Percentiles rank a stretch among this genome's conserved stretches.
Conservation (phyloP, 2,329 filamentous ascomycete species). For the Xylariaceae sp. region DNA sequence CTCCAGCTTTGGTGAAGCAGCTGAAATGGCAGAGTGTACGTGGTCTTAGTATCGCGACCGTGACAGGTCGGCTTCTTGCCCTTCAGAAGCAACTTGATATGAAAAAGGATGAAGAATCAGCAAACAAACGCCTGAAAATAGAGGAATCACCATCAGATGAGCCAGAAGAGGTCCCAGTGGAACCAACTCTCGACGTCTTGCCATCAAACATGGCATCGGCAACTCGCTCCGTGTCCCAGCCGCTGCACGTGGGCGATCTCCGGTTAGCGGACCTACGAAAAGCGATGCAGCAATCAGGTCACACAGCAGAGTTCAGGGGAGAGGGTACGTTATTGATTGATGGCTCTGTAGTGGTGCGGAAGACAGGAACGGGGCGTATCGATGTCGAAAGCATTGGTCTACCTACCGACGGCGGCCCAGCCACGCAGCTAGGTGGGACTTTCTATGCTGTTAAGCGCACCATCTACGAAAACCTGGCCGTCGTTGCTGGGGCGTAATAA, state of each 20-base stretch:
- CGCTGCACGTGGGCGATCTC: conserved; percentile 92
- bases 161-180: conserved; percentile 34
- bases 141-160: conserved; percentile 39
- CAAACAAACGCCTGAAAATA: conserved; percentile 58
- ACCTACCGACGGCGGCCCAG: conserved; percentile 48
- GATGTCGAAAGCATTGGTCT: conserved; percentile 82
- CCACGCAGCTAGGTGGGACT: conserved; percentile 61
- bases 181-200: conserved; percentile 61
- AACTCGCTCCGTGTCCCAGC: conserved; percentile 78
- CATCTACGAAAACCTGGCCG: conserved; percentile 92
- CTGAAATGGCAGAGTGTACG: conserved; percentile 95
- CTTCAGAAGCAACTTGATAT: conserved; percentile 49
- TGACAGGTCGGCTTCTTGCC: conserved; percentile 72
- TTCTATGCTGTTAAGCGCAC: conserved; percentile 88
- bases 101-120: conserved; percentile 53
- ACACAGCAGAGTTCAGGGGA: conserved; percentile 89
- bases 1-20: conserved; percentile 80
- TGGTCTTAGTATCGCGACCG: conserved; percentile 87
- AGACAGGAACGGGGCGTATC: conserved; percentile 84
- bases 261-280: conserved; percentile 86
- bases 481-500: conserved; percentile 74
- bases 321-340: conserved; percentile 93
- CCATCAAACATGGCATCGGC: conserved; percentile 69
- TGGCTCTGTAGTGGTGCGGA: conserved; percentile 84
- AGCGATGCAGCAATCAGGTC: conserved; percentile 80